Evolutionary conservation across 2,329 filamentous ascomycete species (phyloP).

Genomic region (Aciculosporium take): DNA sequence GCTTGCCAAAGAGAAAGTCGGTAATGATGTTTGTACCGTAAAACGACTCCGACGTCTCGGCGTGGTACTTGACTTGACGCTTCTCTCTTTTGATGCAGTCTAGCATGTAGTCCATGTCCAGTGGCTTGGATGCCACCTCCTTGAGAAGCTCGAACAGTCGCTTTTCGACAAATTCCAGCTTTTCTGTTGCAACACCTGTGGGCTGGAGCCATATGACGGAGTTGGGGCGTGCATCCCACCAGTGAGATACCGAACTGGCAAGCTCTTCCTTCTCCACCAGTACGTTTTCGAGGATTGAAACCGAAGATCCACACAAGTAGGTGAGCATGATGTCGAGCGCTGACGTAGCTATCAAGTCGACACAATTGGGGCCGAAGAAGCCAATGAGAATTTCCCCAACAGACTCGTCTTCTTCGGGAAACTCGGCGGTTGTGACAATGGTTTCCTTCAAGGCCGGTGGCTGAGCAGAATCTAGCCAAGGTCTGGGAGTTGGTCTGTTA

Average conservation of each 20-base stretch:
- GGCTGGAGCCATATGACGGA: constrained; percentile 76
- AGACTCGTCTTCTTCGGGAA: constrained; percentile 93
- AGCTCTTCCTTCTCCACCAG: constrained; percentile 89
- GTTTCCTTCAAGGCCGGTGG: constrained; percentile 60
- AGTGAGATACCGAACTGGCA: constrained; percentile 71
- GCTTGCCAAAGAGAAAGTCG: constrained; percentile 79
- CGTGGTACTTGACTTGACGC: constrained; percentile 68
- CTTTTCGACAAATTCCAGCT: constrained; percentile 70
- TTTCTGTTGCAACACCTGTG: constrained; percentile 74
- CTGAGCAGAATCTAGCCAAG: constrained; percentile 81
- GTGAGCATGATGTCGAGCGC: constrained; percentile 69
- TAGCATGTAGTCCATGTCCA: constrained; percentile 81
- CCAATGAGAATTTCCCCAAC: constrained; percentile 75
- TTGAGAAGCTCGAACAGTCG: constrained; percentile 72
- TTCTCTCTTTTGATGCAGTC: constrained; percentile 76
- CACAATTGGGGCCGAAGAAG: constrained; percentile 76
- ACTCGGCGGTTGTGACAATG: constrained; percentile 65
- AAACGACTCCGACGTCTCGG: constrained; percentile 67
- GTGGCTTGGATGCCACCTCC: constrained; percentile 62
- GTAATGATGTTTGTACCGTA: constrained; percentile 79
- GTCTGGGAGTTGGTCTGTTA: constrained; percentile 24
- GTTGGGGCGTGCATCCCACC: constrained; percentile 65
- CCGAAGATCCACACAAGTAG: constrained; percentile 86
- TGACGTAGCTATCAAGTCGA: constrained; percentile 50
- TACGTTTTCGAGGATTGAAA: constrained; percentile 79